These are phyloP conservation scores for Pseudogymnoascus sp. DNA, from an alignment of 2,329 filamentous ascomycete species.

Conservation along the genomic window DNA sequence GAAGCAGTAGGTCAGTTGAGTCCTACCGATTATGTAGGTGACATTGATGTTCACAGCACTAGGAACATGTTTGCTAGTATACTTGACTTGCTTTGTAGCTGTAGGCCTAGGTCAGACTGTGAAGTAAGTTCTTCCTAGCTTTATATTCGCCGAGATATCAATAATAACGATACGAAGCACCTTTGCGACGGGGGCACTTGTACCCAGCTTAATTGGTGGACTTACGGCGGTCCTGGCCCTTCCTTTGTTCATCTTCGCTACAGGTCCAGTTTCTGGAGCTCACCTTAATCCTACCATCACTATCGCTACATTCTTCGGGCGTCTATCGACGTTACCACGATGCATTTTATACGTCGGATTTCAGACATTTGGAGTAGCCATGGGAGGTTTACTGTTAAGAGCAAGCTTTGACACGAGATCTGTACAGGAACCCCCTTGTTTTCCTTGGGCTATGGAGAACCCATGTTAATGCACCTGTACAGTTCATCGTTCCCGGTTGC, in stretches of 20 bases:
- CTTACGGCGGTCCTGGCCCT: neutral
- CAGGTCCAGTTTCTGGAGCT: neutral
- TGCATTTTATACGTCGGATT: neutral
- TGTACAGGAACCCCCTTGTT: neutral
- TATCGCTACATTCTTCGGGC: neutral
- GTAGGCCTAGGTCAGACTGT: neutral
- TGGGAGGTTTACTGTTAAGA: neutral
- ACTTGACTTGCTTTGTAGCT: neutral
- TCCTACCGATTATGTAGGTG: neutral
- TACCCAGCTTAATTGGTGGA: neutral
- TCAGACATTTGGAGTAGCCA: neutral
- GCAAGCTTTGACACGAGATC: neutral
- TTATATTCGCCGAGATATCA: neutral
- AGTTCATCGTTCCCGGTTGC: neutral
- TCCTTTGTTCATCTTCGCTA: neutral
- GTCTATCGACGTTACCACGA: neutral
- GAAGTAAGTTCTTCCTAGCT: neutral
- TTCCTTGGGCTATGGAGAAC: neutral
- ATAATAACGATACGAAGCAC: neutral
- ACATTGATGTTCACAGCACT: neutral
- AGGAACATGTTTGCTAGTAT: neutral
- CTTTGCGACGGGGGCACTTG: neutral
- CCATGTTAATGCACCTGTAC: neutral
- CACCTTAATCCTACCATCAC: neutral
- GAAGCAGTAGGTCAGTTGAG: neutral